phyloP scores from a whole-genome alignment of 306 rosid species.

The Comarum palustre region DNA sequence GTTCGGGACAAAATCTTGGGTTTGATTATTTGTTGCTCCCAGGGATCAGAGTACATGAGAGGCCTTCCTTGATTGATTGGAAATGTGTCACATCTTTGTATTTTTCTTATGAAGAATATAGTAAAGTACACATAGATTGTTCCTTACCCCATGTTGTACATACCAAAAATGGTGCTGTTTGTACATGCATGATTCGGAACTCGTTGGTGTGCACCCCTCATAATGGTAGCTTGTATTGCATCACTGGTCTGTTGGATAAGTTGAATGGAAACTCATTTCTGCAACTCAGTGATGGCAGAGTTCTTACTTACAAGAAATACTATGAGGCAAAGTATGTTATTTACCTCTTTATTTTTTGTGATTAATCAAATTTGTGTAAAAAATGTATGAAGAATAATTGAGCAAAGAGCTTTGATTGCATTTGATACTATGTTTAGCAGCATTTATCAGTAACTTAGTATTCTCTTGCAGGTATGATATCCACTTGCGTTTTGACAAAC shows the following conservation, averaged over 20 bases:
- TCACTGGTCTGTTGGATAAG: slow-evolving; percentile 32
- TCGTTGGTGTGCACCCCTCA: slow-evolving; percentile 76
- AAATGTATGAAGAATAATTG: background rate
- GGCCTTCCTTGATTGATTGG: slow-evolving; percentile 50
- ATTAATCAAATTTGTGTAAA: background rate
- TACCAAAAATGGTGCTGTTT: slow-evolving; percentile 47
- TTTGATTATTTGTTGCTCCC: slow-evolving; percentile 83
- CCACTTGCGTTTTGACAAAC: slow-evolving; percentile 42
- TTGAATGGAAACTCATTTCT: slow-evolving; percentile 60
- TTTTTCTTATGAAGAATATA: slow-evolving; percentile 25
- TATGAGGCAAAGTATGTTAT: slow-evolving; percentile 42
- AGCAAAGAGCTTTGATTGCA: background rate
- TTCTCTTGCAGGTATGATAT: slow-evolving; percentile 53
- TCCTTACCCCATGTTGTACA: slow-evolving; percentile 11
- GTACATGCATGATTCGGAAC: slow-evolving; percentile 50
- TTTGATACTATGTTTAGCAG: background rate
- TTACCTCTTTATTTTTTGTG: background rate
- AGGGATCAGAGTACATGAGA: slow-evolving; percentile 18
- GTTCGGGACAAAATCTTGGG: slow-evolving; percentile 37
- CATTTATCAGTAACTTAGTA: slow-evolving; percentile 8
- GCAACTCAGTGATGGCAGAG: slow-evolving; percentile 34
- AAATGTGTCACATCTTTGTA: slow-evolving; percentile 37
- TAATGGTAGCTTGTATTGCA: slow-evolving; percentile 47
- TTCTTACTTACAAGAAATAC: slow-evolving; percentile 55
- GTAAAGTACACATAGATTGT: slow-evolving; percentile 26